Evolutionary conservation across 1,284 basidiomycete species (phyloP).

Genomic region (Tylopilus sp.): DNA sequence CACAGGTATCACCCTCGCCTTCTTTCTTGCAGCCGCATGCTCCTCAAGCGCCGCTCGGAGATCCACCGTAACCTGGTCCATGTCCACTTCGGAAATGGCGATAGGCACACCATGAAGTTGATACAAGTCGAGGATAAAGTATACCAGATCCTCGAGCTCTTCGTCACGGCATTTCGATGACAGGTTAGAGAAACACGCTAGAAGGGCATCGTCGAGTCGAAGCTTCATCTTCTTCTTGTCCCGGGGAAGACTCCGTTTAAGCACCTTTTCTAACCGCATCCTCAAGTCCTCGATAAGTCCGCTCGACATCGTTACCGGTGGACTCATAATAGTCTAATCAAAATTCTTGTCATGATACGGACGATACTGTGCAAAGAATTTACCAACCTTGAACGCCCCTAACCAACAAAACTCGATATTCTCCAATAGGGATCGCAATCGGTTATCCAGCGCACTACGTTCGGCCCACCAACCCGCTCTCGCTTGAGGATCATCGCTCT

Average conservation of each 20-base stretch:
- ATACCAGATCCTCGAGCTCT: conserved; percentile 92
- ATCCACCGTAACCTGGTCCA: conserved; percentile 81
- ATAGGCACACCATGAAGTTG: conserved; percentile 90
- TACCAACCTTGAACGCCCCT: conserved; percentile 88
- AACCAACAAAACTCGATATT: conserved; percentile 96
- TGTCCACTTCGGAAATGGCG: conserved; percentile 89
- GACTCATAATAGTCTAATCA: conserved; percentile 68
- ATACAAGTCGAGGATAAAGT: conserved; percentile 92
- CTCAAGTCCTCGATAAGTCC: conserved; percentile 57
- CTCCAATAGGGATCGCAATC: conserved; percentile 73
- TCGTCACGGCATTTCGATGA: conserved; percentile 83
- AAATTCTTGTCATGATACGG: background rate
- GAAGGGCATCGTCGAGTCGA: conserved; percentile 62
- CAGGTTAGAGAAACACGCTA: conserved; percentile 86
- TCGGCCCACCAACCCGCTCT: conserved; percentile 83
- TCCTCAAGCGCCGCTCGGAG: conserved; percentile 69
- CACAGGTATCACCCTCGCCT: conserved; percentile 25
- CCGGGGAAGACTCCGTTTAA: conserved; percentile 60
- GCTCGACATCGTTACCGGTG: conserved; percentile 43
- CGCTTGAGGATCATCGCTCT: conserved; percentile 60
- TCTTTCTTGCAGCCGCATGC: conserved; percentile 46
- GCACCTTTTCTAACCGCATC: conserved; percentile 66
- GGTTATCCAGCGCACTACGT: conserved; percentile 69
- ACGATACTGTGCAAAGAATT: background rate
- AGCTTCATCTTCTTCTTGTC: conserved; percentile 30